Base-by-base conservation (phyloP, 2,329 filamentous ascomycete genomes). In the Fusarium devonianum region DNA sequence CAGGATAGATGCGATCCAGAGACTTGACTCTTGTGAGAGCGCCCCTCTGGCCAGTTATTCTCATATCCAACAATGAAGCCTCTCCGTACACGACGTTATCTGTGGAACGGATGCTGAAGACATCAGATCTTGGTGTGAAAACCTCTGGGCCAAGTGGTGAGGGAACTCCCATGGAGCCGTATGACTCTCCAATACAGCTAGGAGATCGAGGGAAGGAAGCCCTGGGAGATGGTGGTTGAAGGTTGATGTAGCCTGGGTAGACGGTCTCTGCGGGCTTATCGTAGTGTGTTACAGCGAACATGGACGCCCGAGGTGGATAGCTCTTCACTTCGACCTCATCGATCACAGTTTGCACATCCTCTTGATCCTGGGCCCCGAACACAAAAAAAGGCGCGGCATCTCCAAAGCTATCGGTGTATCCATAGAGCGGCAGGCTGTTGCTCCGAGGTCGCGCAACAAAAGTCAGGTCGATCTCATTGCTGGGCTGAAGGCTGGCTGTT, bases 401-500 rank as follows among this genome's bases (percentile, higher is more conserved):
- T 10, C 74, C 72, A 26, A 75, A 69, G 14, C 72, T 73, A 40
- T 78, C 77, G 3, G 70, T 63, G 25, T 74, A 72, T 6, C 72
- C 74, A 49, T 76, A 77, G n/a, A 75, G 56, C 0, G 80, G 79
- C 28, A 82, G 61, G 50, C 77, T 83, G 34, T 75, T 72, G 56
- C 80, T 81, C 48, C 79, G 75, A 16, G 72, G 72, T 2, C 76
- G 74, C 12, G 56, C 54, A 2, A 58, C 59, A 21, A 67, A 56
- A 1, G 75, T 75, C 26, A 82, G 68, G 38, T 81, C 79, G n/a
- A 81, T 65, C 30, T 80, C 75, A 43, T 74, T 72, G 36, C 63
- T 71, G 0, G 74, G 73, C 53, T 85, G 81, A n/a, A 85, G 67
- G 16, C 70, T 78, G 36, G 77, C 80, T 0, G 82, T 85, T 54